Evolutionary conservation across 805 yeast genomes (phyloP).

Genomic region (Isabelozyma pseudorhagii): DNA sequence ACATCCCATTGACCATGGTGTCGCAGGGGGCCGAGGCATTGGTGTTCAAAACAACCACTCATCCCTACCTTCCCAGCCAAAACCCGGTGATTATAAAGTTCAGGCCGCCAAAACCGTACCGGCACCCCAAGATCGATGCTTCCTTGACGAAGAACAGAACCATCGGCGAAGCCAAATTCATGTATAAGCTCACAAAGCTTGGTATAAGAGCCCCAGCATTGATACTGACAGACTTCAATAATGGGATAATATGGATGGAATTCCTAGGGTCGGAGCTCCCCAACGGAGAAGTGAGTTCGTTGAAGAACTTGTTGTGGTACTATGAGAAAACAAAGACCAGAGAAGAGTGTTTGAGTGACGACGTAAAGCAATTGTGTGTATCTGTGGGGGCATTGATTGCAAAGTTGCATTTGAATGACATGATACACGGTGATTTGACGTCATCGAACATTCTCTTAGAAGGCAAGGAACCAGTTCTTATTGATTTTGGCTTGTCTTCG

Average conservation of each 20-base stretch:
- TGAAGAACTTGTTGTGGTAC: conserved; percentile 74
- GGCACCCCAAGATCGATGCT: conserved; percentile 80
- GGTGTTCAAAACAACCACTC: conserved; percentile 58
- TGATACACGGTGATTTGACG: conserved; percentile 93
- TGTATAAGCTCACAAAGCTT: conserved; percentile 52
- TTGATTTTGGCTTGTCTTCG: conserved; percentile 90
- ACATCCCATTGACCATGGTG: conserved; percentile 50
- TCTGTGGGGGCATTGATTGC: conserved; percentile 70
- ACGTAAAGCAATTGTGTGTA: conserved; percentile 43
- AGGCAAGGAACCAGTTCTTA: conserved; percentile 51
- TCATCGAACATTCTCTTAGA: conserved; percentile 76
- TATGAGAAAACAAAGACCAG: conserved; percentile 32
- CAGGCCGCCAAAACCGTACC: conserved; percentile 86
- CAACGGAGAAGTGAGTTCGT: conserved; percentile 53
- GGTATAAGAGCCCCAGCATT: conserved; percentile 71
- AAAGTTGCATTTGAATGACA: conserved; percentile 66
- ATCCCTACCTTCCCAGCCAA: conserved; percentile 55
- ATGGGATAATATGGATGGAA: conserved; percentile 91
- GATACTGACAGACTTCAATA: conserved; percentile 68
- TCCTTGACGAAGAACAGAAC: conserved; percentile 79
- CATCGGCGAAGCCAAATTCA: conserved; percentile 74
- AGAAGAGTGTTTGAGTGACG: conserved; percentile 21
- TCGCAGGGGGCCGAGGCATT: conserved; percentile 94
- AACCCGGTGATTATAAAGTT: conserved; percentile 65
- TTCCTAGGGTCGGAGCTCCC: conserved; percentile 56